phyloP scores from a whole-genome alignment of 1,139 yeast species.

The Saccharomyces hybrid region DNA sequence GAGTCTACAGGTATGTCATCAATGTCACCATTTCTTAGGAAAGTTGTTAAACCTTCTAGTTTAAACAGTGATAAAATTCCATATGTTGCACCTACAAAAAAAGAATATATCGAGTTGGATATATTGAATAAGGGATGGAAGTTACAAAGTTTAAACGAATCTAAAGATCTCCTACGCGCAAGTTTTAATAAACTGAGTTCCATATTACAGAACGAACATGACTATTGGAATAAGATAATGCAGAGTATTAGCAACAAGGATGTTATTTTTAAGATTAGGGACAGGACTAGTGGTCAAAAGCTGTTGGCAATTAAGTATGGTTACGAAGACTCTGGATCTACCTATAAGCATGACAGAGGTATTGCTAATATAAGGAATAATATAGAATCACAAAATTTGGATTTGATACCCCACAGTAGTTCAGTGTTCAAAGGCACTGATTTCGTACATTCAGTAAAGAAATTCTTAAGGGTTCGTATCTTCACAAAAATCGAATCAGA shows the following conservation, averaged over 20 bases:
- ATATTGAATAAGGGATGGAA: slow-evolving; percentile 80
- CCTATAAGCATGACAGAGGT: slow-evolving; percentile 59
- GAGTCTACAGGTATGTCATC: slow-evolving; percentile 83
- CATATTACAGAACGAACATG: slow-evolving; percentile 55
- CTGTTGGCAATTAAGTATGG: slow-evolving; percentile 77
- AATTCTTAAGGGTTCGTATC: slow-evolving; percentile 45
- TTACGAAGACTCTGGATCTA: slow-evolving; percentile 84
- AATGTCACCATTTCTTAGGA: slow-evolving; percentile 79
- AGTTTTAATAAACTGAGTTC: slow-evolving; percentile 46
- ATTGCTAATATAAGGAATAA: slow-evolving; percentile 52
- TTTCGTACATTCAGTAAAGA: slow-evolving; percentile 19
- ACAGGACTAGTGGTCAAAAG: slow-evolving; percentile 41
- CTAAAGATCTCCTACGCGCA: slow-evolving; percentile 44
- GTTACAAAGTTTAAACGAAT: slow-evolving; percentile 52
- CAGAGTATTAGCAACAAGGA: slow-evolving; percentile 50
- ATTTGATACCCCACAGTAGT: slow-evolving; percentile 33
- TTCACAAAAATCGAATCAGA: slow-evolving; percentile 48
- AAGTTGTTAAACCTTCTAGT: slow-evolving; percentile 73
- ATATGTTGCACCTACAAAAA: slow-evolving; percentile 12
- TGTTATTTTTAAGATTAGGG: slow-evolving; percentile 61
- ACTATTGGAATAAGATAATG: slow-evolving; percentile 58
- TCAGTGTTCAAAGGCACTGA: slow-evolving; percentile 16
- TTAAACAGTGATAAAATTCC: slow-evolving; percentile 56
- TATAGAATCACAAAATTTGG: slow-evolving; percentile 32
- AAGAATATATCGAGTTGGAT: slow-evolving; percentile 18